Evolutionary conservation across 2,329 filamentous ascomycete genomes (phyloP).

Genomic region (Leptodontidium sp.): DNA sequence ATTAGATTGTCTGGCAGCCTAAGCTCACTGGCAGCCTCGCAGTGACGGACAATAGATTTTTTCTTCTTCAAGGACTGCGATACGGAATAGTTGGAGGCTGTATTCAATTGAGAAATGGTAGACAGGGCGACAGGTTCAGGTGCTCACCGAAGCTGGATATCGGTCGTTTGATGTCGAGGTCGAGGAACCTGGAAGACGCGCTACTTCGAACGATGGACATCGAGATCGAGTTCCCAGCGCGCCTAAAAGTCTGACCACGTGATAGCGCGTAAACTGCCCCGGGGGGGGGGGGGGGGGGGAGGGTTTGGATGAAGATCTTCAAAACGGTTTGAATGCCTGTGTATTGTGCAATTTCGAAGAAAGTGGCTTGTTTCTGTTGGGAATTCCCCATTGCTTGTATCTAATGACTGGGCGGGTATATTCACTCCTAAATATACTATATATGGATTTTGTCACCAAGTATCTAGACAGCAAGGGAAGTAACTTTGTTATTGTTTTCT

Average conservation of each 20-base stretch:
- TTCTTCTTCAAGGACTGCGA: neutral
- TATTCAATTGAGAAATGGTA: neutral
- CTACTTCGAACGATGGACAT: neutral
- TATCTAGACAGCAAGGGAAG: neutral
- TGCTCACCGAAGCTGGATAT: neutral
- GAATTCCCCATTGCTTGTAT: no score
- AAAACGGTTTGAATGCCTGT: no score
- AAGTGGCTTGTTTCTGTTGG: no score
- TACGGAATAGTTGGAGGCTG: no score
- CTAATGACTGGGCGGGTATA: no score
- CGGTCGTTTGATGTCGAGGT: neutral
- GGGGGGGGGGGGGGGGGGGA: no score
- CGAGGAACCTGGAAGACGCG: neutral
- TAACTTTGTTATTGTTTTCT: neutral
- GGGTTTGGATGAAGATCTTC: neutral
- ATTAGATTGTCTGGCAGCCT: neutral
- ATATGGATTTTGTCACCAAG: no score
- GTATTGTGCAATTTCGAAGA: no score
- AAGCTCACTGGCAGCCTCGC: neutral
- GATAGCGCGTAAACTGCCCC: neutral
- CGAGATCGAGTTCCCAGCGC: neutral
- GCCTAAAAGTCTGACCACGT: neutral
- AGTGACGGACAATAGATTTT: neutral
- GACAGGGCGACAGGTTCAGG: neutral
- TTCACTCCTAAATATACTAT: no score